A percentile compares a stretch with the other conserved stretches of the same genome.
These are phyloP conservation scores for Ettlia oleoabundans DNA, from an alignment of 139 green algal species.

Conservation along the genomic window DNA sequence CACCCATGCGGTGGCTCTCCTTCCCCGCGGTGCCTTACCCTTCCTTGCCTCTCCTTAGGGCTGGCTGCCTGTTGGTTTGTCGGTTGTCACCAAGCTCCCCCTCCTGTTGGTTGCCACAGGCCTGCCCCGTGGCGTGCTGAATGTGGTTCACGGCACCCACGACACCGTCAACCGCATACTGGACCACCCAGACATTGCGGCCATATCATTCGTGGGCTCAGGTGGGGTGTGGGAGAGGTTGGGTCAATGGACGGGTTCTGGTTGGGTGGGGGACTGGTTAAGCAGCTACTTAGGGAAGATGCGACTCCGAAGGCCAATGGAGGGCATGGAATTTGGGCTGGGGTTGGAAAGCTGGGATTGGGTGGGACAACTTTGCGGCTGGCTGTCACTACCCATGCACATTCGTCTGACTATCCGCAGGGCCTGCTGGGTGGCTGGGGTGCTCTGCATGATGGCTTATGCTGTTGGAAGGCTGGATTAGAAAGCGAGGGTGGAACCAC, in stretches of 20 bases:
- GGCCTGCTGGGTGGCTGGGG: no score
- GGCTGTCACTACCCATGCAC: no score
- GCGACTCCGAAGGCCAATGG: no score
- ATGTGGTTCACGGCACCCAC: slow-evolving; percentile 86
- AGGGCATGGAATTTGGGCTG: no score
- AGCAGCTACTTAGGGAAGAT: no score
- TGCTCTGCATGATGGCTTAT: no score
- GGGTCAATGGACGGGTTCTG: background rate
- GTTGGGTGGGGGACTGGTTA: background rate
- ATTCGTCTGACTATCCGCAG: no score
- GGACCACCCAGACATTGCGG: slow-evolving; percentile 92
- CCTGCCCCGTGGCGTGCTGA: slow-evolving; percentile 53
- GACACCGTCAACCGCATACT: slow-evolving; percentile 90
- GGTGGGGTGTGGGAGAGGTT: background rate
- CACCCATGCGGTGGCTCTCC: no score
- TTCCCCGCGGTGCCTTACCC: background rate
- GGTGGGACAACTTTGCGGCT: no score
- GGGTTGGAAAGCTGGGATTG: no score
- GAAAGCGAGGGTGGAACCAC: no score
- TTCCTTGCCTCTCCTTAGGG: background rate
- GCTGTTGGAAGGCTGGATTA: no score
- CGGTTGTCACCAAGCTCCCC: background rate
- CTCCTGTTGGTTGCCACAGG: background rate
- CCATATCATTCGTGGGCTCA: slow-evolving; percentile 95
- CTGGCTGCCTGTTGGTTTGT: background rate